A percentile compares a stretch with the other conserved stretches of the same genome.
phyloP scores from a whole-genome alignment of 768 basidiomycete genomes.

The Neoboletus magnificus region DNA sequence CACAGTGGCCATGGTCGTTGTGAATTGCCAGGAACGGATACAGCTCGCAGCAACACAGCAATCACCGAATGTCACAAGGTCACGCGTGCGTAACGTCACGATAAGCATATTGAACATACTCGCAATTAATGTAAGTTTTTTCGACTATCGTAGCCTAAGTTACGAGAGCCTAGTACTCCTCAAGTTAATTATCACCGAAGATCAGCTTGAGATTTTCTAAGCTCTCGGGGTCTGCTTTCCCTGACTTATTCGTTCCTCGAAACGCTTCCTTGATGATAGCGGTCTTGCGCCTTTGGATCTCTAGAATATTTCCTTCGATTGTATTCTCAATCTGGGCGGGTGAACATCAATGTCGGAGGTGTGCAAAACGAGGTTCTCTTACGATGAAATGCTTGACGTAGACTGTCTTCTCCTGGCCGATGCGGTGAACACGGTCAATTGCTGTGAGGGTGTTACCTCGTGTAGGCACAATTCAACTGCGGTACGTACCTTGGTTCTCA shows the following conservation, averaged over 20 bases:
- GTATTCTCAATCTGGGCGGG: constrained; percentile 58
- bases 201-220: constrained; percentile 68
- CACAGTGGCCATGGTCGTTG: constrained; percentile 32
- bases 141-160: no score
- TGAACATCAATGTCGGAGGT: neutral
- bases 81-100: constrained; percentile 17
- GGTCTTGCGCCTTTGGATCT: constrained; percentile 83
- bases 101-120: no score
- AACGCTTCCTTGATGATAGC: constrained; percentile 86
- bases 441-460: constrained; percentile 41
- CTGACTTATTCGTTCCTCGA: constrained; percentile 46
- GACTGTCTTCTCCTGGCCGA: constrained; percentile 79
- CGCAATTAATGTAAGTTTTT: no score
- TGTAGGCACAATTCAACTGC: neutral
- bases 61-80: constrained; percentile 17
- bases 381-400: constrained; percentile 86
- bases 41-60: constrained; percentile 22
- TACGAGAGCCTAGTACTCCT: no score
- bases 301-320: constrained; percentile 74
- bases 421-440: constrained; percentile 81
- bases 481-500: constrained; percentile 67
- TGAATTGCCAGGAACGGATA: constrained; percentile 14
- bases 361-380: constrained; percentile 20
- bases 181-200: constrained; percentile 10
- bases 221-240: constrained; percentile 60